phyloP scores from a whole-genome alignment of 2,329 filamentous ascomycete genomes.

The Alternaria triticina region DNA sequence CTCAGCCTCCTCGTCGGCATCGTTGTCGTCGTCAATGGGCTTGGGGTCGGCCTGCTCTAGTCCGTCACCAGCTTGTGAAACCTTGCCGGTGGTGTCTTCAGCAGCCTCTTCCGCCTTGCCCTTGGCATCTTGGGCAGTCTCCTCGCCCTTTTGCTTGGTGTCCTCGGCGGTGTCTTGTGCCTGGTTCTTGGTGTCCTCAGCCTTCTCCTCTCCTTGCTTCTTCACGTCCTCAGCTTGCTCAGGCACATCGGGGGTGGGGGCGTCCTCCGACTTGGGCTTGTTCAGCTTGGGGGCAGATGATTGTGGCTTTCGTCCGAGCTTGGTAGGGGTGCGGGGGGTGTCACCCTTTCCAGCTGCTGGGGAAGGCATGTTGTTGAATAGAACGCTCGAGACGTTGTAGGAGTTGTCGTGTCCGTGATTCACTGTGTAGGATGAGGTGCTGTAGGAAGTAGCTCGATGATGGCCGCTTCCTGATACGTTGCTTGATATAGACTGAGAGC shows the following conservation, averaged over 20 bases:
- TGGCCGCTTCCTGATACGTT: slow-evolving; percentile 40
- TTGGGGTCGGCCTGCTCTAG: slow-evolving; percentile 56
- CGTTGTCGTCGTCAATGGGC: slow-evolving; percentile 53
- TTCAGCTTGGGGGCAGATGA: slow-evolving; percentile 52
- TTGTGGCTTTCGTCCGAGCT: slow-evolving; percentile 56
- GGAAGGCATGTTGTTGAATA: slow-evolving; percentile 56
- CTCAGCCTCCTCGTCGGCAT: slow-evolving; percentile 31
- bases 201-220: slow-evolving; percentile 45
- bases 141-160: slow-evolving; percentile 38
- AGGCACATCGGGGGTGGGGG: slow-evolving; percentile 45
- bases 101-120: slow-evolving; percentile 44
- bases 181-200: slow-evolving; percentile 50
- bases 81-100: slow-evolving; percentile 54
- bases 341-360: slow-evolving; percentile 59
- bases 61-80: slow-evolving; percentile 54
- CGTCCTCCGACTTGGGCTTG: slow-evolving; percentile 45
- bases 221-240: slow-evolving; percentile 46
- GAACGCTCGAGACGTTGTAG: slow-evolving; percentile 37
- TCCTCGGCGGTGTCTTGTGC: slow-evolving; percentile 46
- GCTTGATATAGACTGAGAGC: slow-evolving; percentile 50
- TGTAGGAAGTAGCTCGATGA: slow-evolving; percentile 15
- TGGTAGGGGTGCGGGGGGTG: slow-evolving; percentile 58
- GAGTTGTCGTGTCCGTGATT: slow-evolving; percentile 39
- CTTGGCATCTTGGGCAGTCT: slow-evolving; percentile 45
- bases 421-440: slow-evolving; percentile 11